Percentiles rank a stretch among this genome's conserved stretches.
Conservation (phyloP, 176 grass and related monocot species). For the Pontederia paniculata region DNA sequence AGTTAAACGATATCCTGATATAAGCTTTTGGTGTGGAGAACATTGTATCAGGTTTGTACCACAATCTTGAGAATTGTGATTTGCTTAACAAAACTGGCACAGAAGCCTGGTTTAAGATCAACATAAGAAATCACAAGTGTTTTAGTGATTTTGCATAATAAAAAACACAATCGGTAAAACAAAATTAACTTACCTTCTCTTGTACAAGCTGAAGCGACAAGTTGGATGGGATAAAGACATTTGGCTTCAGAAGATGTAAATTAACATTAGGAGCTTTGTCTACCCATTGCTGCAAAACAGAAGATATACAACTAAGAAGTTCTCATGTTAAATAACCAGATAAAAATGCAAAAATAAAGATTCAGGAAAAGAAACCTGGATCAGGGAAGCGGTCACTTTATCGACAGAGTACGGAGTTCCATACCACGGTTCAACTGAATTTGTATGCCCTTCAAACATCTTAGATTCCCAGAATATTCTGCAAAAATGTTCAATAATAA, state of each 20-base stretch:
- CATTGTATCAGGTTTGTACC: conserved; percentile 81
- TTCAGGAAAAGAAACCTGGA: conserved; percentile 39
- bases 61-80: conserved; percentile 73
- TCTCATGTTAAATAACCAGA: background rate
- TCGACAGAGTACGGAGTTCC: conserved; percentile 70
- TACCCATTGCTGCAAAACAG: conserved; percentile 43
- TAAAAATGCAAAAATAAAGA: background rate
- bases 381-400: conserved; percentile 32
- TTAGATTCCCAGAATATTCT: conserved; percentile 97
- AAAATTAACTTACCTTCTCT: conserved; percentile 48
- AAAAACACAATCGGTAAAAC: conserved; percentile 12
- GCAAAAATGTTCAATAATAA: conserved; percentile 12
- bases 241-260: conserved; percentile 75
- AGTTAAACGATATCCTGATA: conserved; percentile 80
- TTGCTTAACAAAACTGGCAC: conserved; percentile 68
- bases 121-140: background rate
- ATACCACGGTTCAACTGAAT: conserved; percentile 84
- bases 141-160: conserved; percentile 11
- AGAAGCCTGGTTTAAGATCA: conserved; percentile 39
- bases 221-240: conserved; percentile 82
- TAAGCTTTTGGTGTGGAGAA: conserved; percentile 81
- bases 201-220: conserved; percentile 54
- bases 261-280: conserved; percentile 53
- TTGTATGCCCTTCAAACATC: conserved; percentile 53
- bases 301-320: background rate